These are phyloP conservation scores for Camellia oleifera DNA, from an alignment of 179 eudicot genomes.

Conservation along the genomic window DNA sequence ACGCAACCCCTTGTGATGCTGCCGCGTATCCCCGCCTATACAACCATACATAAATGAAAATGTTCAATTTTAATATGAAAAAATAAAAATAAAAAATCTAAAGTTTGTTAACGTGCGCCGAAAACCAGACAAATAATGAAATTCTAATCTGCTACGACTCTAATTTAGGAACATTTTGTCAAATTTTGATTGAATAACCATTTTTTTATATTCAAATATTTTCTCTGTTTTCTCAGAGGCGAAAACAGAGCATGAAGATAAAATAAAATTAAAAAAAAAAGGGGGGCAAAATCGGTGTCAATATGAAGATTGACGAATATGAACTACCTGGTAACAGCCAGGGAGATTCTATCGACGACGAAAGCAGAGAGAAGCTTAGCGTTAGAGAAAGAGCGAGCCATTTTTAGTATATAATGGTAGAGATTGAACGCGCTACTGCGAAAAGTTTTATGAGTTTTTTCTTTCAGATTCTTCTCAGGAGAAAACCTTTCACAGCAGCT, in stretches of 20 bases:
- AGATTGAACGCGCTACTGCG: conserved; percentile 19
- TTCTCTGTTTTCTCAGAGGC: not conserved
- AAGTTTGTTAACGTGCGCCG: conserved; percentile 5
- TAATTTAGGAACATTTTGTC: not conserved
- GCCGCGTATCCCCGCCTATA: conserved; percentile 10
- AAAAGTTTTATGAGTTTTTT: not conserved
- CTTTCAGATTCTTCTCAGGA: not conserved
- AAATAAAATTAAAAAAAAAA: not conserved
- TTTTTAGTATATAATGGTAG: not conserved
- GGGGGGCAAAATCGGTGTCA: not conserved
- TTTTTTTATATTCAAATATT: not conserved
- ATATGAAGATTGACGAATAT: not conserved
- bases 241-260: not conserved
- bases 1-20: conserved; percentile 28
- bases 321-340: conserved; percentile 32
- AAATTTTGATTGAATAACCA: not conserved
- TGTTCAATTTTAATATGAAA: not conserved
- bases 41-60: not conserved
- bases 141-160: conserved; percentile 1
- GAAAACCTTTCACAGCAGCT: conserved; percentile 23
- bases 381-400: conserved; percentile 42
- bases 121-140: not conserved
- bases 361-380: conserved; percentile 41
- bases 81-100: not conserved
- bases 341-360: conserved; percentile 32